Conservation (phyloP, 345 rosid genomes). For the Heritiera fomes region DNA sequence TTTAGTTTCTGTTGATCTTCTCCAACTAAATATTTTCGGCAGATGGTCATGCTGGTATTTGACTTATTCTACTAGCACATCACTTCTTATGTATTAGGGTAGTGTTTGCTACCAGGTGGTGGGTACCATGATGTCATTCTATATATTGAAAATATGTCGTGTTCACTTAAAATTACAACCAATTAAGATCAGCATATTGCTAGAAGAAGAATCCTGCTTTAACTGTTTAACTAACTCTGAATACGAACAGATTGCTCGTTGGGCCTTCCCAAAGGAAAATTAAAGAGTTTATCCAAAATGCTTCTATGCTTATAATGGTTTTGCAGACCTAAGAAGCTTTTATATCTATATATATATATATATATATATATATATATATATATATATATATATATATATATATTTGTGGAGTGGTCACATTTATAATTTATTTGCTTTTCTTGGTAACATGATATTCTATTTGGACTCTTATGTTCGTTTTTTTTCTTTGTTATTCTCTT, state of each 20-base stretch:
- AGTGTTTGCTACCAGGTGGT: not conserved
- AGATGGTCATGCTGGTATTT: not conserved
- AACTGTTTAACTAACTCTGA: slow-evolving; percentile 10
- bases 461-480: not conserved
- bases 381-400: too few relatives aligned
- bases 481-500: not conserved
- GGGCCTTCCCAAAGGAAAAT: not conserved
- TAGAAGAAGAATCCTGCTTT: slow-evolving; percentile 18
- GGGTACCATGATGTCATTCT: not conserved
- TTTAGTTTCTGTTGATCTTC: slow-evolving; percentile 6
- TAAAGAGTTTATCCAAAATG: slow-evolving; percentile 13
- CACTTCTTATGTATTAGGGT: not conserved
- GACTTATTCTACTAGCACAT: not conserved
- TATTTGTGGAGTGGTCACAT: too few relatives aligned
- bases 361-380: too few relatives aligned
- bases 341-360: not conserved
- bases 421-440: not conserved
- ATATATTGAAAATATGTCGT: slow-evolving; percentile 47
- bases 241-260: not conserved
- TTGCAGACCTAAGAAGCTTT: not conserved
- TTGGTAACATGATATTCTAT: not conserved
- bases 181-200: slow-evolving; percentile 12
- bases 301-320: slow-evolving; percentile 3
- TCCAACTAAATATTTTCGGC: not conserved
- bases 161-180: not conserved